Base-by-base conservation (phyloP, 2,329 filamentous ascomycete genomes). In the Aspergillus neotritici region DNA sequence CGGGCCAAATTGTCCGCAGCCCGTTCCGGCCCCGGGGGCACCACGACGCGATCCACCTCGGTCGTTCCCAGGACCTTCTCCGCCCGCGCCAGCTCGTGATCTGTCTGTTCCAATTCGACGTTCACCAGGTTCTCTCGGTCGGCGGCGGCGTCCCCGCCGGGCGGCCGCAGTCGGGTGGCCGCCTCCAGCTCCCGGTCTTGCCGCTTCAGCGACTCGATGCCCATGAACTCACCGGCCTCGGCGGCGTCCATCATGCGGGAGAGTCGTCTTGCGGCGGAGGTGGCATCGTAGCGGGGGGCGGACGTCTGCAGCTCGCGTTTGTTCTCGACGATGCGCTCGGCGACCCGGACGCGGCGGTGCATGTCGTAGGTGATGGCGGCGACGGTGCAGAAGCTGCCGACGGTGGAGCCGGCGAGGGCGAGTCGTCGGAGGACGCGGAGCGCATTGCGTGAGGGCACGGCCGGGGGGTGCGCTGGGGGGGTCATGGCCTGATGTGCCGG, bases 381-480 rank as follows among this genome's bases (percentile, higher is more conserved):
- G 36, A 69, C 57, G 3, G 66, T 62, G 43, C 67, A 71, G 35
- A 65, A 60, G 31, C 68, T 61, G 7, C 68, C 66, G 16, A 69
- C 58, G 2, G 67, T 59, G 50, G 67, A 55, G 5, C 62, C 62
- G 4, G 62, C 60, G n/a, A 64, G 52, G 13, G 62, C 62, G 30
- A 65, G 43, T 40, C 56, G 54, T 13, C 62, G 61, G n/a, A 65
- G 63, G 9, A 65, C 63, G 47, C 67, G 67, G 14, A 72, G 60
- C 34, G 68, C 68, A 58, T 69, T 68, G 46, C 67, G 67, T 16
- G 69, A 72, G 16, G 69, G 69, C 31, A 70, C 63, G 41, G 61
- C 50, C 14, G 65, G 53, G 31, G 21, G 21, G 55, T 51, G 39
- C 53, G 48, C 40, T 53, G 55, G 39, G 54, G 60, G 42, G 40